phyloP scores from a whole-genome alignment of 1,284 basidiomycete genomes.

The Malassezia restricta region DNA sequence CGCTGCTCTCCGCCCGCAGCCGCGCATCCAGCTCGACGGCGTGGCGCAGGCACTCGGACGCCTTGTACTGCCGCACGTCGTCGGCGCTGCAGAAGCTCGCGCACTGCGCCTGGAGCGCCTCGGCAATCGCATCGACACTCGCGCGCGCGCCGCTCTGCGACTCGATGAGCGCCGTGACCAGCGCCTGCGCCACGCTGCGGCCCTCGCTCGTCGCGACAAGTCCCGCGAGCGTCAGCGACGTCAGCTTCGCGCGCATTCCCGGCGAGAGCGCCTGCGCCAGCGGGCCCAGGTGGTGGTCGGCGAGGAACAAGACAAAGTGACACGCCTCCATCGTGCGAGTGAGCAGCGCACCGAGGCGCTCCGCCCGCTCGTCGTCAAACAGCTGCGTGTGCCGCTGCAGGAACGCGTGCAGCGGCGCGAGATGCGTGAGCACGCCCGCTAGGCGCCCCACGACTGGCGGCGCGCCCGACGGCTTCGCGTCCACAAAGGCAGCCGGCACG shows the following conservation, averaged over 20 bases:
- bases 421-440: conserved; percentile 26
- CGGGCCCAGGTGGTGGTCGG: conserved; percentile 79
- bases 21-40: conserved; percentile 59
- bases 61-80: conserved; percentile 97
- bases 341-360: conserved; percentile 70
- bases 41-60: conserved; percentile 80
- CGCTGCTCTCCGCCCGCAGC: conserved; percentile 51
- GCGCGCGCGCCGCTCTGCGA: conserved; percentile 93
- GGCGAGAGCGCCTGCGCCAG: conserved; percentile 53
- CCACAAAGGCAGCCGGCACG: conserved; percentile 19
- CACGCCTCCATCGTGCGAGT: conserved; percentile 55
- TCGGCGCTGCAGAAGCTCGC: conserved; percentile 95
- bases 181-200: conserved; percentile 65
- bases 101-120: conserved; percentile 82
- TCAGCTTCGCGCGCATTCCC: conserved; percentile 23
- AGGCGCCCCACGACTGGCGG: conserved; percentile 17
- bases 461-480: conserved; percentile 14
- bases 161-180: conserved; percentile 66
- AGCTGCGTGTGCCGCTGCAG: conserved; percentile 38
- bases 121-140: conserved; percentile 88
- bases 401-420: conserved; percentile 29
- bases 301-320: conserved; percentile 78
- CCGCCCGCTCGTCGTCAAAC: conserved; percentile 52
- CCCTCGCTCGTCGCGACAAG: conserved; percentile 64
- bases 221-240: conserved; percentile 26